Evolutionary conservation across 2,329 filamentous ascomycete genomes (phyloP).

Genomic region (Calonectria ilicicola): DNA sequence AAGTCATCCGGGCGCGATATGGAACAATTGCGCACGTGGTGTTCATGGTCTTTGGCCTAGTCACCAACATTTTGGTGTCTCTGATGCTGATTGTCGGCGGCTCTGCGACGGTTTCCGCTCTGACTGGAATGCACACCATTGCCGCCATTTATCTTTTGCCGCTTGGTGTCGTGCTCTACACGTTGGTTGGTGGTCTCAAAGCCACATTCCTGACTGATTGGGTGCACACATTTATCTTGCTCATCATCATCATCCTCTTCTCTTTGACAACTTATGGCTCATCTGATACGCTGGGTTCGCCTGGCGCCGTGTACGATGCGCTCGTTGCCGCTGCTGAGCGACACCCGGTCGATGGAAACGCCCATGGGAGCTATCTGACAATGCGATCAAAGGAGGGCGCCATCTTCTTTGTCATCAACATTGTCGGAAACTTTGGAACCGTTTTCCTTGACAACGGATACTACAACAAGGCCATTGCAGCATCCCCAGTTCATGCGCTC

Average conservation of each 20-base stretch:
- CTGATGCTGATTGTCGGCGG: slow-evolving; percentile 91
- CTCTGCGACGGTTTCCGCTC: slow-evolving; percentile 63
- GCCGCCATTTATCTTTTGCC: slow-evolving; percentile 89
- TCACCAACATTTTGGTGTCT: slow-evolving; percentile 89
- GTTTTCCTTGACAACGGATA: slow-evolving; percentile 91
- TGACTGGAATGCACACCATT: slow-evolving; percentile 67
- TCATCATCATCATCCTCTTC: slow-evolving; percentile 89
- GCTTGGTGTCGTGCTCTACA: slow-evolving; percentile 79
- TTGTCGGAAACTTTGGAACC: slow-evolving; percentile 84
- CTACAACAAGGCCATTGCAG: slow-evolving; percentile 94
- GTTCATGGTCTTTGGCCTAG: slow-evolving; percentile 84
- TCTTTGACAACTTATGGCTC: slow-evolving; percentile 85
- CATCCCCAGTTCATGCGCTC: slow-evolving; percentile 85
- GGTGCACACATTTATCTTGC: slow-evolving; percentile 85
- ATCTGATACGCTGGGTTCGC: slow-evolving; percentile 78
- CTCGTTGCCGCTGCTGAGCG: slow-evolving; percentile 74
- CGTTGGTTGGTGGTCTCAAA: slow-evolving; percentile 83
- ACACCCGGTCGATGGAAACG: slow-evolving; percentile 85
- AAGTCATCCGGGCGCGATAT: slow-evolving; percentile 86
- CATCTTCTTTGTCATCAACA: slow-evolving; percentile 93
- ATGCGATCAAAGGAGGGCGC: slow-evolving; percentile 80
- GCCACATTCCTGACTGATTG: slow-evolving; percentile 89
- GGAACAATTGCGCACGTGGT: slow-evolving; percentile 78
- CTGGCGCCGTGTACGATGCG: slow-evolving; percentile 81
- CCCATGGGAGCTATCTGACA: slow-evolving; percentile 85